Percentiles rank a stretch among this genome's conserved stretches.
Evolutionary conservation across 306 rosid species (phyloP).

Genomic region (Vigna reflexopilosa): DNA sequence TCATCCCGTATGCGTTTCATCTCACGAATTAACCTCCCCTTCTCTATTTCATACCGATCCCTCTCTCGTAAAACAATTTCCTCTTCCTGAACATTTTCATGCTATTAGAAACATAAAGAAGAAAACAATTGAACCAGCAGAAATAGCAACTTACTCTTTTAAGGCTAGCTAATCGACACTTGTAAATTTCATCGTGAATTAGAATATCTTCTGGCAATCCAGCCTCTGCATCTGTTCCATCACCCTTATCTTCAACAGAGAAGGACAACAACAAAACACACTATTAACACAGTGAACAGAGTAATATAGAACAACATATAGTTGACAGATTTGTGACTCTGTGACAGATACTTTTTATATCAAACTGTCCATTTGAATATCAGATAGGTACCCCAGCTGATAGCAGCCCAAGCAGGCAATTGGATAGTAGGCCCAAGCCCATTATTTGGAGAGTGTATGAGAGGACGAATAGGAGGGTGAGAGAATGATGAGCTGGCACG

Average conservation of each 20-base stretch:
- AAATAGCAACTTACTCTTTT: slow-evolving; percentile 72
- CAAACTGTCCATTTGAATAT: slow-evolving; percentile 11
- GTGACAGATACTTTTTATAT: slow-evolving; percentile 30
- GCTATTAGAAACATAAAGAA: slow-evolving; percentile 37
- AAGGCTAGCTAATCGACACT: slow-evolving; percentile 90
- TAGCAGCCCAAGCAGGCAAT: no score
- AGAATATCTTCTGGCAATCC: slow-evolving; percentile 78
- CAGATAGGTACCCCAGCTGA: no score
- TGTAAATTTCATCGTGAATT: slow-evolving; percentile 91
- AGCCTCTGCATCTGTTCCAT: slow-evolving; percentile 70
- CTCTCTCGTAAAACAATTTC: slow-evolving; percentile 86
- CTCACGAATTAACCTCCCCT: slow-evolving; percentile 96
- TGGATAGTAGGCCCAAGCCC: no score
- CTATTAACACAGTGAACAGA: slow-evolving; percentile 31
- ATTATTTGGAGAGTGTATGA: no score
- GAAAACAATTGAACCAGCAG: slow-evolving; percentile 27
- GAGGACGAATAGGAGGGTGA: no score
- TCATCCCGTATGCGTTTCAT: slow-evolving; percentile 99
- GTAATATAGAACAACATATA: slow-evolving; percentile 23
- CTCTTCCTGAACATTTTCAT: slow-evolving; percentile 72
- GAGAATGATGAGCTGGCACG: no score
- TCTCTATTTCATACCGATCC: slow-evolving; percentile 93
- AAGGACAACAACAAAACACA: slow-evolving; percentile 14
- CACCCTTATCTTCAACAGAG: slow-evolving; percentile 75
- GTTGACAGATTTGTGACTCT: slow-evolving; percentile 29